Evolutionary conservation across 73 alveolate species (phyloP).

Genomic region (Breviolum minutum): DNA sequence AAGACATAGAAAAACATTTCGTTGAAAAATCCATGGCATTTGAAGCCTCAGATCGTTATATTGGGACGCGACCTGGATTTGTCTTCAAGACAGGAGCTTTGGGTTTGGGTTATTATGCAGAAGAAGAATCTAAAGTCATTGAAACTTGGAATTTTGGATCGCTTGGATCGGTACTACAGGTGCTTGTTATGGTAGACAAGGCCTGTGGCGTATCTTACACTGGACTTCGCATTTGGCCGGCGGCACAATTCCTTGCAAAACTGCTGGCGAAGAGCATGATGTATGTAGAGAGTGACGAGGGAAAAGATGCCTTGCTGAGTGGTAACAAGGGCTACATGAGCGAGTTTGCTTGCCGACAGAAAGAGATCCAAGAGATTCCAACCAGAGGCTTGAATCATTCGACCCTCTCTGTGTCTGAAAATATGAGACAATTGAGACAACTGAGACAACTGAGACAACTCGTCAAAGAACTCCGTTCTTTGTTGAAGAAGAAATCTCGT

Average conservation of each 20-base stretch:
- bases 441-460: not conserved
- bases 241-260: not conserved
- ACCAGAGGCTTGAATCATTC: not conserved
- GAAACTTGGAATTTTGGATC: not conserved
- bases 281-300: not conserved
- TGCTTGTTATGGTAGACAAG: not conserved
- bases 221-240: conserved; percentile 16
- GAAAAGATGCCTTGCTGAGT: not conserved
- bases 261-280: not conserved
- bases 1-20: too few species aligned
- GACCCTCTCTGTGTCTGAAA: not conserved
- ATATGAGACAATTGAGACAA: not conserved
- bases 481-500: not conserved
- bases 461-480: not conserved
- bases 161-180: too few species aligned
- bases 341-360: not conserved
- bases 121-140: not conserved
- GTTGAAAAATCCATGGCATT: too few species aligned
- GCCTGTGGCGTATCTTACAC: not conserved
- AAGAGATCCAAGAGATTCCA: not conserved
- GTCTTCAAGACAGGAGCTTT: not conserved
- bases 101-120: conserved; percentile 5
- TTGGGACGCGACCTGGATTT: not conserved
- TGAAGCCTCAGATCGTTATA: not conserved
- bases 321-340: not conserved